A percentile compares a stretch with the other conserved stretches of the same genome.
phyloP scores from a whole-genome alignment of 495 filamentous ascomycete species.

The Penicillium diatomitis region DNA sequence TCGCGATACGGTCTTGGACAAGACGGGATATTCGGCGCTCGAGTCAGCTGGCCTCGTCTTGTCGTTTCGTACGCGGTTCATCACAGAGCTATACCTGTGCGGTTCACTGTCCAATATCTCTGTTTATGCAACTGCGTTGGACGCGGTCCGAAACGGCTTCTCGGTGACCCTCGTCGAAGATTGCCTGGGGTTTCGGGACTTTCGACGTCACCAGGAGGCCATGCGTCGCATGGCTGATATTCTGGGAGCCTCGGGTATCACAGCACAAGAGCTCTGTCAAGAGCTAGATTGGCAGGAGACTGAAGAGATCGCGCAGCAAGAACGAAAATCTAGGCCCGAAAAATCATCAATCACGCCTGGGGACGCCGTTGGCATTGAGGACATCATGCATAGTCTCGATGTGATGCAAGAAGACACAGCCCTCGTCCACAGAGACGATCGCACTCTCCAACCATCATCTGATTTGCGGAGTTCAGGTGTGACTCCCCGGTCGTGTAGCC shows the following conservation, averaged over 20 bases:
- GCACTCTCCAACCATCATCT: too few species aligned
- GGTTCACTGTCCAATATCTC: slow-evolving; percentile 84
- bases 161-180: slow-evolving; percentile 79
- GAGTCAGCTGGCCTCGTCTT: slow-evolving; percentile 61
- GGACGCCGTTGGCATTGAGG: slow-evolving; percentile 24
- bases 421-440: too few species aligned
- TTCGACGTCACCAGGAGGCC: slow-evolving; percentile 63
- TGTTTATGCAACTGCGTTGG: slow-evolving; percentile 85
- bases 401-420: slow-evolving; percentile 12
- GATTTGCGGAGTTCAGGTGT: too few species aligned
- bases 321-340: slow-evolving; percentile 1
- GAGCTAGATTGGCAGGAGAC: slow-evolving; percentile 41
- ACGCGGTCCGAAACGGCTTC: slow-evolving; percentile 81
- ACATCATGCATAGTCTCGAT: slow-evolving; percentile 29
- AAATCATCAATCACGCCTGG: slow-evolving; percentile 11
- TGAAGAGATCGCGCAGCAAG: slow-evolving; percentile 28
- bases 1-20: slow-evolving; percentile 62
- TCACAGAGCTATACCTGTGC: slow-evolving; percentile 88
- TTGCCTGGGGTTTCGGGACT: slow-evolving; percentile 75
- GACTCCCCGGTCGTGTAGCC: background rate
- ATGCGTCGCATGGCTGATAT: slow-evolving; percentile 67
- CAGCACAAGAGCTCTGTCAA: slow-evolving; percentile 48
- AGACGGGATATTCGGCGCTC: slow-evolving; percentile 85
- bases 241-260: slow-evolving; percentile 60
- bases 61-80: slow-evolving; percentile 61